Conservation (phyloP, 495 filamentous ascomycete genomes). For the Penicillium canariense region DNA sequence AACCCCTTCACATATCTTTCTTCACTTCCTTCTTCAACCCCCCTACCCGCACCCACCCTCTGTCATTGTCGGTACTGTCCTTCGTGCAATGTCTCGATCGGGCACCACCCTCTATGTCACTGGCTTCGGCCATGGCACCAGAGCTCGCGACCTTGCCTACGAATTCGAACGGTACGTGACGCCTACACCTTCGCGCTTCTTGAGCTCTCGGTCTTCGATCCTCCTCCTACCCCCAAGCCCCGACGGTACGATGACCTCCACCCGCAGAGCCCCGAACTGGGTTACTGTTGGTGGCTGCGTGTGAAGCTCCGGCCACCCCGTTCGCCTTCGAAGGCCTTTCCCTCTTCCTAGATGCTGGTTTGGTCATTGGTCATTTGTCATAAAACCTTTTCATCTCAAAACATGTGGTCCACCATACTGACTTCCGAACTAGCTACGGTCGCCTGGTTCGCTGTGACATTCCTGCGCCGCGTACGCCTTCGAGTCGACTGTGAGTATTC, state of each 20-base stretch:
- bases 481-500: conserved; percentile 83
- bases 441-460: conserved; percentile 99
- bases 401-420: conserved; percentile 4
- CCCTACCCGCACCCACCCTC: not conserved
- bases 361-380: conserved; percentile 16
- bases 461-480: conserved; percentile 87
- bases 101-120: conserved; percentile 94
- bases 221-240: conserved; percentile 6
- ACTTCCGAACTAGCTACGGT: conserved; percentile 69
- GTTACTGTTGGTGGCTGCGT: not conserved
- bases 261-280: not conserved
- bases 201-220: conserved; percentile 27
- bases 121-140: conserved; percentile 98
- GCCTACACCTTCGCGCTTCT: conserved; percentile 46
- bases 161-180: conserved; percentile 99
- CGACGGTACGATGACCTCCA: conserved; percentile 18
- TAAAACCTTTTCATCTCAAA: conserved; percentile 6
- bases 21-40: not conserved
- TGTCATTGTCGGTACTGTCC: not conserved
- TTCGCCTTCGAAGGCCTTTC: not conserved
- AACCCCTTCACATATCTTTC: not conserved
- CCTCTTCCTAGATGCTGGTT: conserved; percentile 2
- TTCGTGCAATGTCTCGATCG: conserved; percentile 76
- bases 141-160: conserved; percentile 99
- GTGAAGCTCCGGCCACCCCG: not conserved